A percentile compares a stretch with the other conserved stretches of the same genome.
Conservation (phyloP, 495 filamentous ascomycete genomes). For the Penicillium mononematosum region DNA sequence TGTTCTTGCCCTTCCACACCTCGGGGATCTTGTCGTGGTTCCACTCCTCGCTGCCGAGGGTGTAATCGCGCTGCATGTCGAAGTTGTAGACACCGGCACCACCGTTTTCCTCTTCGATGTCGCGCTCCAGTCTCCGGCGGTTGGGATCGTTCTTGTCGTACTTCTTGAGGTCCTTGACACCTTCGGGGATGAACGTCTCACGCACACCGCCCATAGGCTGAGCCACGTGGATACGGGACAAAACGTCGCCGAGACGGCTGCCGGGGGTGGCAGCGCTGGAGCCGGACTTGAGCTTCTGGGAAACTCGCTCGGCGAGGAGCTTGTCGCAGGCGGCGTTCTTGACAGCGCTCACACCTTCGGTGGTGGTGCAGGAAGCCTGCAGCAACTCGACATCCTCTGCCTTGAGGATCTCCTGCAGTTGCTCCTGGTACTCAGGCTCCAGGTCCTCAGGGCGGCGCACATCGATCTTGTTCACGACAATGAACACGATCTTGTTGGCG, state of each 20-base stretch:
- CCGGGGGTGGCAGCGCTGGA: constrained; percentile 68
- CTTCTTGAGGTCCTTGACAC: constrained; percentile 73
- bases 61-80: constrained; percentile 82
- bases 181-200: constrained; percentile 88
- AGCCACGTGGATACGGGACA: constrained; percentile 92
- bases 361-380: constrained; percentile 89
- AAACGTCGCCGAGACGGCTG: constrained; percentile 80
- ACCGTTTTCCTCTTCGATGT: constrained; percentile 89
- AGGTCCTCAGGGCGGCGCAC: constrained; percentile 83
- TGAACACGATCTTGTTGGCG: constrained; percentile 92
- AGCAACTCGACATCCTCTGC: constrained; percentile 86
- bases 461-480: constrained; percentile 98
- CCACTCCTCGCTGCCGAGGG: constrained; percentile 83
- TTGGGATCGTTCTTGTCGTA: constrained; percentile 87
- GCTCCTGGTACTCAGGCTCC: constrained; percentile 72
- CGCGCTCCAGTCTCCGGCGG: constrained; percentile 73
- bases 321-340: constrained; percentile 94
- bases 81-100: constrained; percentile 95
- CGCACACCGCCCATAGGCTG: constrained; percentile 79
- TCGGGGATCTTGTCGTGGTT: constrained; percentile 95
- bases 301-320: constrained; percentile 85
- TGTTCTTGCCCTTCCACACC: constrained; percentile 88
- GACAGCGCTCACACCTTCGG: constrained; percentile 88
- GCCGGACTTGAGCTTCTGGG: constrained; percentile 91
- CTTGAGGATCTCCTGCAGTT: constrained; percentile 77